phyloP scores from a whole-genome alignment of 2,329 filamentous ascomycete genomes.

The Penicillium verrucosum region DNA sequence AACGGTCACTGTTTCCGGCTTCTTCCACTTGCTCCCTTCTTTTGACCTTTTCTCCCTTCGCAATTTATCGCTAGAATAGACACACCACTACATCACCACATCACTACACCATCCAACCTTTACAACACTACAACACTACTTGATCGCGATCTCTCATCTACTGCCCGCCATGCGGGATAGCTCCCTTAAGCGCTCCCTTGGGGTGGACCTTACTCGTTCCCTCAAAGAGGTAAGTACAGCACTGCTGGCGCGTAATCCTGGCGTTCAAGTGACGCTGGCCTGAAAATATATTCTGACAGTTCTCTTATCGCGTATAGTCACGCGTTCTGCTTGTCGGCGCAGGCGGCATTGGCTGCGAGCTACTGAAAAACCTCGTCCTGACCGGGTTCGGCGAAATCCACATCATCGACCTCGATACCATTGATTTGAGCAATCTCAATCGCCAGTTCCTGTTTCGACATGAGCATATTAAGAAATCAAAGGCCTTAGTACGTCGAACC shows the following conservation, averaged over 20 bases:
- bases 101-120: neutral
- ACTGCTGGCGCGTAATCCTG: neutral
- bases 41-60: neutral
- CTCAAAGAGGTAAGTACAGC: slow-evolving; percentile 39
- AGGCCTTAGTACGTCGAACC: slow-evolving; percentile 68
- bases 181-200: slow-evolving; percentile 45
- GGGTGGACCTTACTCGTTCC: slow-evolving; percentile 35
- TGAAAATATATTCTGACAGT: slow-evolving; percentile 7
- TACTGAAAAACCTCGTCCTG: slow-evolving; percentile 93
- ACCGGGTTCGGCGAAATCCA: slow-evolving; percentile 90
- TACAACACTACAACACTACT: neutral
- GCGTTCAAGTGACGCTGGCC: neutral
- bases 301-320: slow-evolving; percentile 57
- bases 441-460: slow-evolving; percentile 95
- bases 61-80: neutral
- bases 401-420: slow-evolving; percentile 95
- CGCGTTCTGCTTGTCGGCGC: slow-evolving; percentile 92
- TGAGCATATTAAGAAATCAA: slow-evolving; percentile 97
- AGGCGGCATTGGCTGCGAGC: slow-evolving; percentile 94
- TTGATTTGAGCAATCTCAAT: slow-evolving; percentile 96
- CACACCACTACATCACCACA: neutral
- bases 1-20: slow-evolving; percentile 18
- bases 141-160: slow-evolving; percentile 6
- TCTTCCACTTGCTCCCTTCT: neutral
- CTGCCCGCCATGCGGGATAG: slow-evolving; percentile 38